Evolutionary conservation across 1,284 basidiomycete genomes (phyloP), one percentile per base, ranked within the genome.

Genomic region (Neonothopanus nambi): DNA sequence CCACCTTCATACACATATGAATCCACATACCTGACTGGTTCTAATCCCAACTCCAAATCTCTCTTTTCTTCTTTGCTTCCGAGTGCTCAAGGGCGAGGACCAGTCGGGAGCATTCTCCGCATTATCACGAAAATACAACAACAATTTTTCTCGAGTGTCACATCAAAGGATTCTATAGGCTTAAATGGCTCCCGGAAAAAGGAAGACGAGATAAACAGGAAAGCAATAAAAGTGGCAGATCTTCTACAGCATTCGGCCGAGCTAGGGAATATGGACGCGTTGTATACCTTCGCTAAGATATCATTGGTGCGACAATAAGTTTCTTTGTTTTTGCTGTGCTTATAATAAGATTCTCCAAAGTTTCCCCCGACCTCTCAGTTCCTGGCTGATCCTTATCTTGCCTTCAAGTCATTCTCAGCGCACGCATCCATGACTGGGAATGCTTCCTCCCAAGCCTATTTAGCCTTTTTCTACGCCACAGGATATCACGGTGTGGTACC

Each of bases 391-490:
- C 80, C 87, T 11, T 68, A 71, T 24, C 70, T 81, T 8, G 86
- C 87, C 0, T 88, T 81, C 62, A 68, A 81, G 23, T 76, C 83
- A 2, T 85, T 87, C 65, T 66, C 72, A 8, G 63, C 71, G 8
- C 88, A 93, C 46, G 87, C 89, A 0, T 68, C 78, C 26, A 60
- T 75, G 36, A 89, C 89, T 11, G 87, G 89, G 43, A 89, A 93
- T 61, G 84, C 92, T 2, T 84, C 91, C 1, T 91, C 93, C 0
- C 95, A 97, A 70, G 81, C 89, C 13, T 75, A 87, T 59, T 69
- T 96, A 21, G 94, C 84, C 0, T 95, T 97, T 76, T 91, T 97
- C 67, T 75, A 96, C 64, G 81, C 92, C 5, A 89, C 93, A 0
- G 94, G 93, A 1, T 92, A 94, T 60, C 85, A 81, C 42, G 78